Percentiles rank a stretch among this genome's conserved stretches.
These are phyloP conservation scores for Astrephomene gubernaculifera DNA, from an alignment of 139 green algal species.

Conservation along the genomic window DNA sequence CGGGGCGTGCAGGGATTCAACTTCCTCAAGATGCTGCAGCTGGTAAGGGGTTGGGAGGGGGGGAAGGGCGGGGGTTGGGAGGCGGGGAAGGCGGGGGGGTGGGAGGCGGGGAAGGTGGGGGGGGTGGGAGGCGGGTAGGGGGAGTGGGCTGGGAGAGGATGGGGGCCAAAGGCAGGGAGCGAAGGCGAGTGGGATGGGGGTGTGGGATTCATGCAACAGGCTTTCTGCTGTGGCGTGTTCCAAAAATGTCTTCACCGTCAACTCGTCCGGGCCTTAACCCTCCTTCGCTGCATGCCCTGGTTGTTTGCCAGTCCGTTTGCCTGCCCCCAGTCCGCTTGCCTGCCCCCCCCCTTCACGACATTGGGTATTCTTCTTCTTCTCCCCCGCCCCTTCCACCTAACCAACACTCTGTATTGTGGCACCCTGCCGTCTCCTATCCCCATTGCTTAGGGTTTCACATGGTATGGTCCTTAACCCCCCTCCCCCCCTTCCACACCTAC, in stretches of 20 bases:
- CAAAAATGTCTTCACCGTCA: too few species aligned
- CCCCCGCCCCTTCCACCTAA: too few species aligned
- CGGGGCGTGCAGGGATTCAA: neutral
- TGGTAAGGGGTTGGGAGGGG: neutral
- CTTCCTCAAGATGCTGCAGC: conserved; percentile 13
- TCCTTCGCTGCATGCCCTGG: neutral
- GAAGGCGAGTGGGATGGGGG: neutral
- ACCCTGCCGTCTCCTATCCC: too few species aligned
- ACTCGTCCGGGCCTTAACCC: neutral
- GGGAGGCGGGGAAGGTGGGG: neutral
- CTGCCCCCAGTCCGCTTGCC: too few species aligned
- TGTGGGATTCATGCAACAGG: neutral
- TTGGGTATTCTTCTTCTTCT: too few species aligned
- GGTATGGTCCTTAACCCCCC: too few species aligned
- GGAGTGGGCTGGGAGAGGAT: neutral
- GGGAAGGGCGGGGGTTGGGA: neutral
- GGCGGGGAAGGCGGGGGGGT: neutral
- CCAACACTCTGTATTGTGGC: too few species aligned
- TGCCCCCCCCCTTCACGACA: too few species aligned
- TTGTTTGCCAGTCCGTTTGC: too few species aligned
- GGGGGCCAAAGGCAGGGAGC: neutral
- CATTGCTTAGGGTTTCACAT: too few species aligned
- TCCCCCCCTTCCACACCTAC: too few species aligned
- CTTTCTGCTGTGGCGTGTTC: neutral
- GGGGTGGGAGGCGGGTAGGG: neutral